phyloP scores from a whole-genome alignment of 805 yeast species.

The Candida boleticola region DNA sequence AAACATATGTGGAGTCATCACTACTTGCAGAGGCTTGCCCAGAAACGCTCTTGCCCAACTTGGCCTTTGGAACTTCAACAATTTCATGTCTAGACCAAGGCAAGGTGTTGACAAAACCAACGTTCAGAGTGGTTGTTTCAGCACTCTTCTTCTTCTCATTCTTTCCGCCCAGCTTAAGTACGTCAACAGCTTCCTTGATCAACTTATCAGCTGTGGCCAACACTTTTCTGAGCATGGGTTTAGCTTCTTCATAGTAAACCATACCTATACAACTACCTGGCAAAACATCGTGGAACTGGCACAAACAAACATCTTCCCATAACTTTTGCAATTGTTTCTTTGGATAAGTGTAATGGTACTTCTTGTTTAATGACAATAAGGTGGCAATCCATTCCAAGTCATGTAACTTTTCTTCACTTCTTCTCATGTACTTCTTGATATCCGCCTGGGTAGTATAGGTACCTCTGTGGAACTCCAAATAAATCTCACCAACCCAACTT shows the following conservation, averaged over 20 bases:
- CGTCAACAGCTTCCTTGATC: constrained; percentile 43
- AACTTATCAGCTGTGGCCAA: constrained; percentile 52
- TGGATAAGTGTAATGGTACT: constrained; percentile 67
- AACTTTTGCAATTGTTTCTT: constrained; percentile 58
- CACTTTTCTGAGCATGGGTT: constrained; percentile 67
- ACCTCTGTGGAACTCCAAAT: constrained; percentile 94
- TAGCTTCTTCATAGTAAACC: constrained; percentile 81
- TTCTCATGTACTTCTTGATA: constrained; percentile 77
- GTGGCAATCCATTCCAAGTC: constrained; percentile 86
- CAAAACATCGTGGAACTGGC: constrained; percentile 97
- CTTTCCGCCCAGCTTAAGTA: constrained; percentile 5
- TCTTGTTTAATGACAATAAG: constrained; percentile 55
- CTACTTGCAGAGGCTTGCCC: constrained; percentile 1
- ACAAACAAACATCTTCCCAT: constrained; percentile 87
- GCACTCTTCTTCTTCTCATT: neutral
- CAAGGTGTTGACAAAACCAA: constrained; percentile 48
- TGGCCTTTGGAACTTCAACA: constrained; percentile 28
- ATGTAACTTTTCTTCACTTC: constrained; percentile 71
- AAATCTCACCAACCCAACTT: constrained; percentile 90
- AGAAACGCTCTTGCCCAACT: constrained; percentile 7
- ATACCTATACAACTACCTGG: constrained; percentile 96
- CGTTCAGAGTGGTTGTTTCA: constrained; percentile 8
- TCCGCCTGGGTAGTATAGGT: constrained; percentile 94
- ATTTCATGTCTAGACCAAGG: constrained; percentile 63
- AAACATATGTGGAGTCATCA: constrained; percentile 13